Evolutionary conservation across 2,329 filamentous ascomycete species (phyloP), one percentile per base, ranked within the genome.

Genomic region (Neonectria hederae): DNA sequence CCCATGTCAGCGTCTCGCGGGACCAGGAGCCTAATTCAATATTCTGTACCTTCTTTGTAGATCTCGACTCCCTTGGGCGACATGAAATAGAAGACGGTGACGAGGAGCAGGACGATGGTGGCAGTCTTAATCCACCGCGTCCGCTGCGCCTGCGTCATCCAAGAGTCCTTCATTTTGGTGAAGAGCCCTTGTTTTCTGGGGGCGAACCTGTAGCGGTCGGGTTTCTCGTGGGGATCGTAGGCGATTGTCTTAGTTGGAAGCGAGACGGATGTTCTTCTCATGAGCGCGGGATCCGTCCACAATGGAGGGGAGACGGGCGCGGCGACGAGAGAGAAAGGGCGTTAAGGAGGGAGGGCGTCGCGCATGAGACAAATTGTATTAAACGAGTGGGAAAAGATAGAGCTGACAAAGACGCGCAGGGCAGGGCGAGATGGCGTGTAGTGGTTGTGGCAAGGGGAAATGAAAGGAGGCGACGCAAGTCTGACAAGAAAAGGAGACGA

Each of bases 261-360:
- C 75, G 88, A 89, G 65, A 89, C 86, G 68, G 87, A 89, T 76
- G 86, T 87, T 81, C 87, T 88, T 84, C 87, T 86, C 88, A 90
- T 90, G 72, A 74, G 75, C 75, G 75, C 73, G 66, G 64, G 67
- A 63, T 59, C 60, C 60, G 57, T 54, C 49, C 66, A 62, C 60
- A 56, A 55, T 14, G 43, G 43, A 59, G 51, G 45, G 42, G 54
- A 43, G 40, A 30, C n/a, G 38, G 35, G 26, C 38, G 40, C 38
- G 51, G 53, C 57, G 57, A 53, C 63, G 58, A 65, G 63, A 65
- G 63, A 63, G 67, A 63, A 56, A 35, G 59, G 55, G 59, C 60
- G 58, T 71, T 59, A 75, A 69, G 59, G 72, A 74, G 65, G 56
- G 71, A 72, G 64, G 69, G 67, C 70, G 74, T 72, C 62, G 69